Evolutionary conservation across 805 yeast species (phyloP).

Genomic region (Pichia exigua): DNA sequence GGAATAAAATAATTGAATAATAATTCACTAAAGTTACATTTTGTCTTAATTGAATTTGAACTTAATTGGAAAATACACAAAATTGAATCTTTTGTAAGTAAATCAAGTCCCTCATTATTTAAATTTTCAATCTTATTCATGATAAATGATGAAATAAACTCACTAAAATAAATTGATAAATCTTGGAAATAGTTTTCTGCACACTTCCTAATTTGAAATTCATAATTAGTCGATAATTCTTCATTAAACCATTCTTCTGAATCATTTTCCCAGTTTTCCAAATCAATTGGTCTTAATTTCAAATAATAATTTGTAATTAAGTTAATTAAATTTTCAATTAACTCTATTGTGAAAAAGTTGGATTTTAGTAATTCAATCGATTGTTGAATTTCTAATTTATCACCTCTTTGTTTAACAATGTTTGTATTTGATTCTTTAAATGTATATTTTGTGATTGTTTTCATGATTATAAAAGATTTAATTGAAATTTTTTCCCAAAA

Average conservation of each 20-base stretch:
- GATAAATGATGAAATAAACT: slow-evolving; percentile 44
- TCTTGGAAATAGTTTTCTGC: slow-evolving; percentile 81
- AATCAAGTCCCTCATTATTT: slow-evolving; percentile 28
- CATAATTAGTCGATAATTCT: slow-evolving; percentile 70
- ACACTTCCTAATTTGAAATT: slow-evolving; percentile 77
- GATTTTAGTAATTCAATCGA: slow-evolving; percentile 47
- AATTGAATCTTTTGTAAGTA: slow-evolving; percentile 69
- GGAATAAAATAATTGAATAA: slow-evolving; percentile 61
- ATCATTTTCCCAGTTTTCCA: slow-evolving; percentile 74
- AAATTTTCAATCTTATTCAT: slow-evolving; percentile 51
- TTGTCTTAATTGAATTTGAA: slow-evolving; percentile 53
- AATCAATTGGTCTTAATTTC: slow-evolving; percentile 62
- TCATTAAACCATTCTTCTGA: slow-evolving; percentile 94
- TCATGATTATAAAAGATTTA: slow-evolving; percentile 55
- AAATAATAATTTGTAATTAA: slow-evolving; percentile 68
- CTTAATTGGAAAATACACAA: slow-evolving; percentile 79
- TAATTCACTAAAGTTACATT: slow-evolving; percentile 61
- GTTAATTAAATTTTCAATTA: slow-evolving; percentile 53
- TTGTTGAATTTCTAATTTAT: slow-evolving; percentile 51
- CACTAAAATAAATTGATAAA: slow-evolving; percentile 56
- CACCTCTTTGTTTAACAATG: slow-evolving; percentile 53
- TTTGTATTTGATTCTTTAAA: slow-evolving; percentile 57
- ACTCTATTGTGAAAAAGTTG: slow-evolving; percentile 50
- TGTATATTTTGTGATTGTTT: slow-evolving; percentile 53
- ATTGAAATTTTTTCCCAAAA: slow-evolving; percentile 74